Base-by-base conservation (phyloP, 768 basidiomycete genomes). In the Termitomyces sp. region DNA sequence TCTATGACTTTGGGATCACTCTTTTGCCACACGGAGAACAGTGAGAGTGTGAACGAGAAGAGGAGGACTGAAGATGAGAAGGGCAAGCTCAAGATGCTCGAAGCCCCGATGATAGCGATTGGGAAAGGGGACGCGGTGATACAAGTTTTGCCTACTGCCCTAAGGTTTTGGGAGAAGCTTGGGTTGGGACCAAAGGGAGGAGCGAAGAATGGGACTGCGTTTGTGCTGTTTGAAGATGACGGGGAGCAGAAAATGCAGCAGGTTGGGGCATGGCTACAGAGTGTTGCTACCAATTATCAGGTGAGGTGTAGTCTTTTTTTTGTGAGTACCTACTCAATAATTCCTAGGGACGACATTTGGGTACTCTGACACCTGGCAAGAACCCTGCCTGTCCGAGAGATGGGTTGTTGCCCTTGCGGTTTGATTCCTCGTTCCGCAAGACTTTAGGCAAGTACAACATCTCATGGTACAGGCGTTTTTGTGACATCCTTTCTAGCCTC, bases 121-220 rank as follows among this genome's bases (percentile, higher is more conserved):
- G 86, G 82, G 3, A 91, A 90, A 65, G 82, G 82, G 2, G 85
- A 87, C 37, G 79, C 83, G 4, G 70, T 91, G 27, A 75, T 94
- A n/a, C 84, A 91, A 42, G 69, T 91, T 18, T 69, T 83, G 14
- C 86, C 91, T 2, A 71, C 89, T 4, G 87, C 91, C 0, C 67
- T 94, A 24, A 79, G 86, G 2, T 94, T 93, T 69, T 94, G 93
- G 92, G 87, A 90, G 63, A 94, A 92, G 68, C 78, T 93, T 13
- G 91, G 89, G 0, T 67, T 95, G 44, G 76, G 78, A 16, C 93
- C 93, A 0, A 78, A 81, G 47, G 80, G 80, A 36, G 93, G 93
- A 7, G 75, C 73, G 57, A 93, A 94, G 71, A 79, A 93, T 62
- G 76, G 89, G 4, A 79, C 77, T 1, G 82, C 82, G 1, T 91